These are phyloP conservation scores for Colletotrichum higginsianum DNA, from an alignment of 2,329 filamentous ascomycete genomes.

Conservation along the genomic window DNA sequence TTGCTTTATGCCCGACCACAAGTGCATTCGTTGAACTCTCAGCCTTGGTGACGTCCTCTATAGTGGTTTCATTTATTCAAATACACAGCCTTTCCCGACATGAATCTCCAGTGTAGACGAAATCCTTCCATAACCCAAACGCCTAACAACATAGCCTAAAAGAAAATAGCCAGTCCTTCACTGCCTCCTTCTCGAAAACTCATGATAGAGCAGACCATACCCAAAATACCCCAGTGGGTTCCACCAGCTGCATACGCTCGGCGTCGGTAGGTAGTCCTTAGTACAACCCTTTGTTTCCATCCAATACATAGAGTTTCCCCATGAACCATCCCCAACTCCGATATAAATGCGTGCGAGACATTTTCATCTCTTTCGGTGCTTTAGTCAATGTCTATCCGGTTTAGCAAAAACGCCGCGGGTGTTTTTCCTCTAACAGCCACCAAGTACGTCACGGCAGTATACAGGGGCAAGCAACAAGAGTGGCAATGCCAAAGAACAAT, in stretches of 20 bases:
- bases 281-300: slow-evolving; percentile 3
- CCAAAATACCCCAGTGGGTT: background rate
- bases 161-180: background rate
- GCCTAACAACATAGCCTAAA: background rate
- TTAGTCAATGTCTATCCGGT: slow-evolving; percentile 10
- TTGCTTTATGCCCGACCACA: too few relatives aligned
- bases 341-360: slow-evolving; percentile 19
- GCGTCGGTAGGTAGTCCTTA: slow-evolving; percentile 5
- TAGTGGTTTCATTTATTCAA: background rate
- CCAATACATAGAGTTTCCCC: background rate
- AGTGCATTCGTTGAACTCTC: too few relatives aligned
- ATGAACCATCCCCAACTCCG: slow-evolving; percentile 41
- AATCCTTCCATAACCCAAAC: background rate
- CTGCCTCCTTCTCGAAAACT: background rate
- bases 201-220: background rate
- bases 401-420: slow-evolving; percentile 18
- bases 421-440: slow-evolving; percentile 10
- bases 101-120: background rate
- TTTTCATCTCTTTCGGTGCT: background rate
- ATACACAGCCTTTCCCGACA: slow-evolving; percentile 10
- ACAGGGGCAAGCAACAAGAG: slow-evolving; percentile 9
- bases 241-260: background rate
- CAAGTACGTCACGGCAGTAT: slow-evolving; percentile 17
- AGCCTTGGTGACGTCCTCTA: too few relatives aligned
- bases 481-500: background rate